Conservation (phyloP, 352 stramenopile genomes). For the Pythium myriotylum region DNA sequence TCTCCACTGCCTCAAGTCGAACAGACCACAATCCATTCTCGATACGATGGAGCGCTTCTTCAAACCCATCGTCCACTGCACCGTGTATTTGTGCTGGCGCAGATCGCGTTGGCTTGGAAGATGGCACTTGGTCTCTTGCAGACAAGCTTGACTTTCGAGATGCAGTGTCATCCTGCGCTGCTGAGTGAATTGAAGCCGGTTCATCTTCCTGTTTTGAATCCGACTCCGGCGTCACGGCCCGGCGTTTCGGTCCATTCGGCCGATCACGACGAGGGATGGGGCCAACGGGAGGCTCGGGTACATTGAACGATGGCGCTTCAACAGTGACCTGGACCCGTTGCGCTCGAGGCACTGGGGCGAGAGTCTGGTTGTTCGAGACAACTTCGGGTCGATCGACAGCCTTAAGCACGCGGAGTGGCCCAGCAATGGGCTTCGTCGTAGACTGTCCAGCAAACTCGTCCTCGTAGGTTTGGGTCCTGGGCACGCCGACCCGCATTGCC, state of each 20-base stretch:
- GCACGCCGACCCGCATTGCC: constrained; percentile 21
- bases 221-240: constrained; percentile 21
- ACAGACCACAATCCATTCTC: constrained; percentile 66
- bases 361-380: neutral
- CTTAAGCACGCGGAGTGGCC: constrained; percentile 28
- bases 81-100: constrained; percentile 7
- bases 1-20: constrained; percentile 63
- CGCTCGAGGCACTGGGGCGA: constrained; percentile 18
- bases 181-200: no score
- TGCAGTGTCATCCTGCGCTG: no score
- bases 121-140: constrained; percentile 15
- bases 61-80: constrained; percentile 39
- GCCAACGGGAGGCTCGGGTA: neutral
- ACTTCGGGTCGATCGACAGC: constrained; percentile 10
- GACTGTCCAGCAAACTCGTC: constrained; percentile 6
- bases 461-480: constrained; percentile 10
- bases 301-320: constrained; percentile 1
- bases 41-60: constrained; percentile 52
- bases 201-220: neutral
- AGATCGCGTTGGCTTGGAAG: constrained; percentile 7
- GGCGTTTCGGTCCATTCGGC: constrained; percentile 26
- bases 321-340: constrained; percentile 25
- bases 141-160: constrained; percentile 1
- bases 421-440: constrained; percentile 2
- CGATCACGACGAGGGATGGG: constrained; percentile 27